Percentiles rank a stretch among this genome's conserved stretches.
These are phyloP conservation scores for Lactarius deliciosus DNA, from an alignment of 768 basidiomycete genomes.

Conservation along the genomic window DNA sequence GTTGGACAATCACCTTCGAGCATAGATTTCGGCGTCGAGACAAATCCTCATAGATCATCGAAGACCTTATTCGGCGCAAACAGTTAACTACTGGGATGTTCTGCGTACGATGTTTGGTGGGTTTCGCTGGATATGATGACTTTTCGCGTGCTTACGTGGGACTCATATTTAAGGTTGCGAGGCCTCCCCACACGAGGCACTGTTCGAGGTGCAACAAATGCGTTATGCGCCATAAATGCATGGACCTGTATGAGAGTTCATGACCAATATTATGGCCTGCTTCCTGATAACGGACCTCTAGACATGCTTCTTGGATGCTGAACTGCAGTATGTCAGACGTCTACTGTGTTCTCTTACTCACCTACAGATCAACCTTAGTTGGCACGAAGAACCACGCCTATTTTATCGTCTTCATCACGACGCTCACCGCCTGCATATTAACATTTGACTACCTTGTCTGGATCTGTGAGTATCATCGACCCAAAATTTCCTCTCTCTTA, in stretches of 20 bases:
- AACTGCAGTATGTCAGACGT: conserved; percentile 16
- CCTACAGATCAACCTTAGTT: background rate
- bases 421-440: background rate
- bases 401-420: background rate
- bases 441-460: conserved; percentile 16
- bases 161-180: background rate
- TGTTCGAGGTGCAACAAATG: conserved; percentile 20
- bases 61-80: conserved; percentile 2
- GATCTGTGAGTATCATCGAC: conserved; percentile 6
- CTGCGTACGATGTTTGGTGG: conserved; percentile 13
- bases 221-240: background rate
- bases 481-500: background rate
- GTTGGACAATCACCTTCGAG: background rate
- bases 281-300: background rate
- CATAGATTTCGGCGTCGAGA: background rate
- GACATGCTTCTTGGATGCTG: background rate
- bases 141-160: background rate
- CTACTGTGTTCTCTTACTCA: background rate
- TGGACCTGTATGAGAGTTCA: background rate
- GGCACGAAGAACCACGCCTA: conserved; percentile 14
- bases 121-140: background rate
- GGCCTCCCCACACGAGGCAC: background rate
- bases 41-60: background rate
- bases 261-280: background rate
- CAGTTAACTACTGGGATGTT: background rate